Conservation (phyloP, 164 flowering plant genomes). For the Kingdonia uniflora region DNA sequence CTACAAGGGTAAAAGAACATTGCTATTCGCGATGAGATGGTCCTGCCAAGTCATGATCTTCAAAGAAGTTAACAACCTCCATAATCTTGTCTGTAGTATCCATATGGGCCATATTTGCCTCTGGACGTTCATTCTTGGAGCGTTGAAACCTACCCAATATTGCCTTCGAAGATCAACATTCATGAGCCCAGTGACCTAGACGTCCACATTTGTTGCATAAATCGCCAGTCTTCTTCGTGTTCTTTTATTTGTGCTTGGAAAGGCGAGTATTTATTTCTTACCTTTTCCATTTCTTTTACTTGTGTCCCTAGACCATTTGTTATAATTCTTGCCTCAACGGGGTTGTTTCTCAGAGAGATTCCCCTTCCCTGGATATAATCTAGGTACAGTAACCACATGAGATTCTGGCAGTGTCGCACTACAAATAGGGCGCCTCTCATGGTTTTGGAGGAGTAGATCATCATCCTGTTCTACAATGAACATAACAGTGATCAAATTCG, state of each 20-base stretch:
- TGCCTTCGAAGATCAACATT: not conserved
- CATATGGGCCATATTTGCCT: not conserved
- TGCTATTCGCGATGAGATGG: not conserved
- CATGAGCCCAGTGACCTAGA: not conserved
- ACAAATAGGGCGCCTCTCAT: not conserved
- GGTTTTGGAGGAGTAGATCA: not conserved
- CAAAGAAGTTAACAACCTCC: not conserved
- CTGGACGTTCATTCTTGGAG: not conserved
- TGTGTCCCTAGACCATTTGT: not conserved
- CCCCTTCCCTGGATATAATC: not conserved
- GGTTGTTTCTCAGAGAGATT: not conserved
- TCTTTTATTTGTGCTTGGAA: no score
- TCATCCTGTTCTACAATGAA: not conserved
- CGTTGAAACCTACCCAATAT: no score
- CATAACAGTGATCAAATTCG: not conserved
- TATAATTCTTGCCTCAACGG: no score
- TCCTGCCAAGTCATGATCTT: not conserved
- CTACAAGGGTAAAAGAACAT: not conserved
- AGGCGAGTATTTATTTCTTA: not conserved
- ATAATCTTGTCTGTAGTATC: not conserved
- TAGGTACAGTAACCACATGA: not conserved
- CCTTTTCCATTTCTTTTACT: not conserved
- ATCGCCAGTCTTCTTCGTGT: not conserved
- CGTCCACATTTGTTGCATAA: not conserved
- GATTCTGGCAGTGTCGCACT: not conserved